A percentile compares a stretch with the other conserved stretches of the same genome.
Evolutionary conservation across 768 basidiomycete species (phyloP).

Genomic region (Russula vinacea): DNA sequence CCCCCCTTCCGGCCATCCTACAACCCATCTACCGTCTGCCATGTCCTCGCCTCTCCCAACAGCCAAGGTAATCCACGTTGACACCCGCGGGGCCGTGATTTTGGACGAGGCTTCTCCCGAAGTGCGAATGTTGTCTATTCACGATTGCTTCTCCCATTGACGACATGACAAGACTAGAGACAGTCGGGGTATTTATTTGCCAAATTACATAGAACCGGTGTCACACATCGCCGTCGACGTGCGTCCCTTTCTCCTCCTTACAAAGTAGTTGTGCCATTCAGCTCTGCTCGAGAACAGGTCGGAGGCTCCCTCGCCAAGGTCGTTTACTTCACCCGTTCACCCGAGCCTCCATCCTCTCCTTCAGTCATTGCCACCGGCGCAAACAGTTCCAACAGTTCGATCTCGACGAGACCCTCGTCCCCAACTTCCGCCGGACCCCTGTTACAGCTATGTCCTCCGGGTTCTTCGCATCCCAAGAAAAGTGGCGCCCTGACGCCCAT

Average conservation of each 20-base stretch:
- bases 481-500: conserved; percentile 83
- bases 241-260: conserved; percentile 39
- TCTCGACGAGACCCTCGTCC: conserved; percentile 43
- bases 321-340: conserved; percentile 95
- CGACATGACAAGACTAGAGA: conserved; percentile 66
- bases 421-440: conserved; percentile 34
- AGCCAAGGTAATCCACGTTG: conserved; percentile 87
- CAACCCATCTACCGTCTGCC: conserved; percentile 2
- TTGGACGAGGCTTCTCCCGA: conserved; percentile 92
- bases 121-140: conserved; percentile 46
- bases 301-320: conserved; percentile 97
- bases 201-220: conserved; percentile 95
- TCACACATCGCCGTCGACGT: conserved; percentile 98
- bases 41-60: conserved; percentile 60
- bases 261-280: conserved; percentile 25
- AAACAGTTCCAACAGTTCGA: conserved; percentile 46
- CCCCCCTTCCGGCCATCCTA: not conserved
- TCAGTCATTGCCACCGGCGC: conserved; percentile 60
- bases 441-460: conserved; percentile 35
- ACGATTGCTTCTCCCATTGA: conserved; percentile 21
- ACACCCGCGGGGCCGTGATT: conserved; percentile 91
- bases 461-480: conserved; percentile 41
- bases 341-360: conserved; percentile 78
- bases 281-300: conserved; percentile 53
- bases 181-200: conserved; percentile 94